Percentiles rank a stretch among this genome's conserved stretches.
Evolutionary conservation across 257 asterid species (phyloP).

Genomic region (Ballota nigra): DNA sequence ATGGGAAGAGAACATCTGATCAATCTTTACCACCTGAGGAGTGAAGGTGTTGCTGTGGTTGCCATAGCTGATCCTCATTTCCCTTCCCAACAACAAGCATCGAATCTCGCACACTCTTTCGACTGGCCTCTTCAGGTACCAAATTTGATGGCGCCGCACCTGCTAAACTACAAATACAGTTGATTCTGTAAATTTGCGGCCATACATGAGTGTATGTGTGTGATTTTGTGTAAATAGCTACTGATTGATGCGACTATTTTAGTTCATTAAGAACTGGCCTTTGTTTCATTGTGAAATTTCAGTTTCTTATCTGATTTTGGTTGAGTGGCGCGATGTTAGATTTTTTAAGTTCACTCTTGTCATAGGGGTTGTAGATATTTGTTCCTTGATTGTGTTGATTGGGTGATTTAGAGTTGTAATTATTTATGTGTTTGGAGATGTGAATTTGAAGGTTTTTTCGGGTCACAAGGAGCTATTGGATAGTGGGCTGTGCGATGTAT

Average conservation of each 20-base stretch:
- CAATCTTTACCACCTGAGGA: slow-evolving; percentile 66
- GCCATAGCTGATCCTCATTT: slow-evolving; percentile 84
- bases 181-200: too few relatives aligned
- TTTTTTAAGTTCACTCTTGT: too few relatives aligned
- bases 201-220: too few relatives aligned
- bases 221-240: too few relatives aligned
- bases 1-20: slow-evolving; percentile 97
- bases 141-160: too few relatives aligned
- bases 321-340: background rate
- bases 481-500: slow-evolving; percentile 71
- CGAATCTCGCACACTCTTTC: slow-evolving; percentile 51
- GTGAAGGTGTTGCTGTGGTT: slow-evolving; percentile 68
- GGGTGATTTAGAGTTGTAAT: background rate
- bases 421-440: background rate
- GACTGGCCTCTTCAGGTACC: slow-evolving; percentile 60
- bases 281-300: background rate
- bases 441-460: slow-evolving; percentile 50
- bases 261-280: background rate
- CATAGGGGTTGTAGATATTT: too few relatives aligned
- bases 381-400: background rate
- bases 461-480: slow-evolving; percentile 73
- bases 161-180: too few relatives aligned
- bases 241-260: too few relatives aligned
- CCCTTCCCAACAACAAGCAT: slow-evolving; percentile 71
- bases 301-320: background rate